Evolutionary conservation across 192 early-diverging fungal genomes (phyloP).

Genomic region (Entomortierella beljakovae): DNA sequence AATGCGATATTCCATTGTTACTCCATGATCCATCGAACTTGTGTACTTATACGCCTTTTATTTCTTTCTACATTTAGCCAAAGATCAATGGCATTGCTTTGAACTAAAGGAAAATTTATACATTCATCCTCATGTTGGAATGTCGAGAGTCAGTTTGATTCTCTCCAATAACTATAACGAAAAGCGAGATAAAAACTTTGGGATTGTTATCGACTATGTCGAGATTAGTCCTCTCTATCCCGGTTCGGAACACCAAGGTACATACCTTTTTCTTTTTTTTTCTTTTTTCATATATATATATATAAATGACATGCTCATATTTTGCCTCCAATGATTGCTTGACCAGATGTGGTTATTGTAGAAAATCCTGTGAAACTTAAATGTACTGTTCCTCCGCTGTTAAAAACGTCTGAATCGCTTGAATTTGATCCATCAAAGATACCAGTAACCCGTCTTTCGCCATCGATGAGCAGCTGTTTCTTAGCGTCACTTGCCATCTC

Average conservation of each 20-base stretch:
- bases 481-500: constrained; percentile 23
- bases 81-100: constrained; percentile 20
- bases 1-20: no score
- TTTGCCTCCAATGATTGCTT: no score
- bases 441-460: constrained; percentile 9
- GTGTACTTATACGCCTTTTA: constrained; percentile 9
- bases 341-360: no score
- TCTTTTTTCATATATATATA: no score
- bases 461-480: constrained; percentile 18
- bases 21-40: no score
- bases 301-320: no score
- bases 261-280: background rate
- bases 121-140: constrained; percentile 23
- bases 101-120: constrained; percentile 28
- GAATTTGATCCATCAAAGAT: background rate
- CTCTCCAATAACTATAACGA: constrained; percentile 27
- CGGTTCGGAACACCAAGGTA: constrained; percentile 5
- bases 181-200: background rate
- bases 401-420: no score
- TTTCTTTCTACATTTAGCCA: constrained; percentile 9
- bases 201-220: constrained; percentile 33
- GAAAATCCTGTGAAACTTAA: no score
- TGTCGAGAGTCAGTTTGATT: constrained; percentile 8
- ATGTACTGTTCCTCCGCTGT: no score
- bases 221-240: constrained; percentile 20